Evolutionary conservation across 2,329 filamentous ascomycete genomes (phyloP).

Genomic region (Sporothrix protearum): DNA sequence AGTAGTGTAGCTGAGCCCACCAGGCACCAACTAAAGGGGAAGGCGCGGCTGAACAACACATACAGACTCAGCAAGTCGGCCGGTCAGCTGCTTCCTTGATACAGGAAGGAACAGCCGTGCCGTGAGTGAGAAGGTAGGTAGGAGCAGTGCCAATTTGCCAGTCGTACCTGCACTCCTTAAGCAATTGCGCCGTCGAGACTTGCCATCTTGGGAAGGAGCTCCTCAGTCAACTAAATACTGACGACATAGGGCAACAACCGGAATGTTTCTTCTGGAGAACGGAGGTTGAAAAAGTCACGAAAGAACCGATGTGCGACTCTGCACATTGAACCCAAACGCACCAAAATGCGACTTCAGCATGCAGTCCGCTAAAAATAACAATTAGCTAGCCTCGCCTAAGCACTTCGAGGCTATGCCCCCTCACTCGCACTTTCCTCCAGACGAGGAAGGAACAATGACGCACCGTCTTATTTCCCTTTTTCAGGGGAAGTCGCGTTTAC

Average conservation of each 20-base stretch:
- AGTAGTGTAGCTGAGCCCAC: constrained; percentile 17
- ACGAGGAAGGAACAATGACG: constrained; percentile 18
- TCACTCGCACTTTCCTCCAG: neutral
- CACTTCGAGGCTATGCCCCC: neutral
- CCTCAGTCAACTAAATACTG: neutral
- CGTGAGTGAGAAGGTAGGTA: neutral
- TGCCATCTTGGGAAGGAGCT: neutral
- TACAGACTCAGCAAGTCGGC: neutral
- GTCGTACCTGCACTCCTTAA: neutral
- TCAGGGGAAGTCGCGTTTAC: neutral
- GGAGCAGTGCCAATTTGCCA: neutral
- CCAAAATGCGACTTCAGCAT: neutral
- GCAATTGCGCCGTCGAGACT: neutral
- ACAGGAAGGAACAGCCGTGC: too few species aligned
- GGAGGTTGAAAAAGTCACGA: neutral
- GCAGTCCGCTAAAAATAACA: constrained; percentile 14
- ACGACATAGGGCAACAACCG: neutral
- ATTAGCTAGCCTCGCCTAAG: neutral
- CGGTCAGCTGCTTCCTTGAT: neutral
- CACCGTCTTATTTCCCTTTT: constrained; percentile 19
- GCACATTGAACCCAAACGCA: neutral
- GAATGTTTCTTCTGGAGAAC: neutral
- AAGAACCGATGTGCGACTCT: neutral
- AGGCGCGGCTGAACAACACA: neutral
- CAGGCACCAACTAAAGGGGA: constrained; percentile 15